Percentiles rank a stretch among this genome's conserved stretches.
Evolutionary conservation across 1,139 yeast species (phyloP).

Genomic region (Zygosaccharomyces pseudobailii): DNA sequence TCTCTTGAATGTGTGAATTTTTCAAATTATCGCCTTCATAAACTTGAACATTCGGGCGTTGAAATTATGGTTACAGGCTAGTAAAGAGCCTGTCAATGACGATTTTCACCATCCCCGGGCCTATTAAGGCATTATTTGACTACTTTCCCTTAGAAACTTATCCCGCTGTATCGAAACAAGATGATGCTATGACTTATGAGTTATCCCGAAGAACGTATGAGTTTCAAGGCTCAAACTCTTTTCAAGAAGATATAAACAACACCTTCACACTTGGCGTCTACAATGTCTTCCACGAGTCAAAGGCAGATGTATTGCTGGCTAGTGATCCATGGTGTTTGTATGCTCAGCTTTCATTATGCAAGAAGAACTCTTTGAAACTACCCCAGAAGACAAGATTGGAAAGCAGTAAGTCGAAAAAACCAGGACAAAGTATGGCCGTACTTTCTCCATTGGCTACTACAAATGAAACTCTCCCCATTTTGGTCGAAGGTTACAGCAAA

Average conservation of each 20-base stretch:
- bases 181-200: slow-evolving; percentile 15
- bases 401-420: not conserved
- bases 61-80: not conserved
- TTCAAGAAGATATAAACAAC: slow-evolving; percentile 10
- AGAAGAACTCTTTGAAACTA: slow-evolving; percentile 17
- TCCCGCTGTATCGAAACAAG: slow-evolving; percentile 14
- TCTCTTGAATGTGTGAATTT: not conserved
- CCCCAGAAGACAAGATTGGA: not conserved
- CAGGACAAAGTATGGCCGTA: slow-evolving; percentile 14
- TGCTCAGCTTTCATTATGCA: slow-evolving; percentile 22
- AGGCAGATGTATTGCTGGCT: slow-evolving; percentile 14
- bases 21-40: not conserved
- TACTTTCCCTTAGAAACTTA: slow-evolving; percentile 20
- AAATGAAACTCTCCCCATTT: slow-evolving; percentile 16
- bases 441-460: slow-evolving; percentile 18
- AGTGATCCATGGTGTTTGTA: slow-evolving; percentile 26
- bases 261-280: slow-evolving; percentile 23
- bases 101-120: slow-evolving; percentile 15
- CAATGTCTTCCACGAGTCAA: slow-evolving; percentile 16
- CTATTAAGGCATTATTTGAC: slow-evolving; percentile 20
- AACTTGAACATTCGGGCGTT: not conserved
- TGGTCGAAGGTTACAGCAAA: slow-evolving; percentile 20
- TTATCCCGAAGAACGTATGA: slow-evolving; percentile 12
- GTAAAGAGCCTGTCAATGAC: not conserved
- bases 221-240: slow-evolving; percentile 15